Conservation (phyloP, 2,329 filamentous ascomycete genomes). For the Fusarium sp. region DNA sequence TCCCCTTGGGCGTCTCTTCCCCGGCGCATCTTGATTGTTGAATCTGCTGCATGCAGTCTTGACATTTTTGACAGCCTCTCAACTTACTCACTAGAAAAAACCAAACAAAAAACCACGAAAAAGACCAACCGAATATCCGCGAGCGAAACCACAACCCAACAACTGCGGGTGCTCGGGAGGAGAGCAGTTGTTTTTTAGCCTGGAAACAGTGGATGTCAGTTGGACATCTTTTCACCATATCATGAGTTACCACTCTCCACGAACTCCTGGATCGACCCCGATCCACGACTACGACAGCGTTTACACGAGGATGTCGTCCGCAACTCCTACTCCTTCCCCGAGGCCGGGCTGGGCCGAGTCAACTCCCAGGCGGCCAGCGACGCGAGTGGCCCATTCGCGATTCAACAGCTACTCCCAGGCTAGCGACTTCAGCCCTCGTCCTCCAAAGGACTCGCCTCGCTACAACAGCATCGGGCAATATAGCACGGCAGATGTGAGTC, state of each 20-base stretch:
- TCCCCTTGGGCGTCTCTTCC: conserved; percentile 58
- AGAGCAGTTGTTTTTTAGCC: conserved; percentile 42
- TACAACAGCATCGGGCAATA: conserved; percentile 73
- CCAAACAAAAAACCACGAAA: conserved; percentile 53
- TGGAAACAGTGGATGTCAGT: conserved; percentile 48
- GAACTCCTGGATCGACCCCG: conserved; percentile 60
- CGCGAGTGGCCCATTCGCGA: conserved; percentile 58
- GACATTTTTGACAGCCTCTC: conserved; percentile 30
- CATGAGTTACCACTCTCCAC: conserved; percentile 56
- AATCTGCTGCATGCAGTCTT: conserved; percentile 42
- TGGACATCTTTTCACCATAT: conserved; percentile 52
- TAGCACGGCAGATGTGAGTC: conserved; percentile 75
- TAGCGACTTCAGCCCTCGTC: conserved; percentile 56
- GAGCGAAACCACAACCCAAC: conserved; percentile 26
- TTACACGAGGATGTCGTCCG: conserved; percentile 64
- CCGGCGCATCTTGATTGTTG: conserved; percentile 41
- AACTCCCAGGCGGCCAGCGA: conserved; percentile 65
- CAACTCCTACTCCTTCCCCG: conserved; percentile 68
- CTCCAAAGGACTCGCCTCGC: conserved; percentile 67
- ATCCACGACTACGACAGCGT: conserved; percentile 61
- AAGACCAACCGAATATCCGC: conserved; percentile 12
- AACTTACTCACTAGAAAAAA: conserved; percentile 37
- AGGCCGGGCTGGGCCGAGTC: conserved; percentile 63
- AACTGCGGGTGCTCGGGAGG: conserved; percentile 46
- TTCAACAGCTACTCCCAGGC: conserved; percentile 55